Conservation (phyloP, 139 green algal genomes). For the Monoraphidium neglectum region DNA sequence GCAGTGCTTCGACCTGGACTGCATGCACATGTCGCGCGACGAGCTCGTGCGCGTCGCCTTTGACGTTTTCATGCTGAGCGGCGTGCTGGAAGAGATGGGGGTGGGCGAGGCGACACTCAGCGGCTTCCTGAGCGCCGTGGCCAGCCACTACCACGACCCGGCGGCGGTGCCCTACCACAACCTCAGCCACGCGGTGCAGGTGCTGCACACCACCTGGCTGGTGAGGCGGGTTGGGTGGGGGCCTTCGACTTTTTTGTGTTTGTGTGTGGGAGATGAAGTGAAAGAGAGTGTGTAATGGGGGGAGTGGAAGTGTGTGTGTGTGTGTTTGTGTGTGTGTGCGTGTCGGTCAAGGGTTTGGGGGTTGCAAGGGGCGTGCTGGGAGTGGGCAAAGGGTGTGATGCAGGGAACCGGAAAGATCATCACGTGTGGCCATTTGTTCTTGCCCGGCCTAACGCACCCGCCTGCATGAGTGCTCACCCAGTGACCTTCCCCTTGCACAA, state of each 20-base stretch:
- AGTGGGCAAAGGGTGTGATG: no score
- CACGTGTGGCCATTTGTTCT: no score
- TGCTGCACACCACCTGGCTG: slow-evolving; percentile 71
- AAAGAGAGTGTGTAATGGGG: no score
- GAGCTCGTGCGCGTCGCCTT: slow-evolving; percentile 46
- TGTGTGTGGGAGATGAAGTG: slow-evolving; percentile 11
- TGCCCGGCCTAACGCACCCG: no score
- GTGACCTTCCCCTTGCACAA: no score
- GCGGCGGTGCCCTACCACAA: slow-evolving; percentile 72
- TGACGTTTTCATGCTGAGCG: slow-evolving; percentile 59
- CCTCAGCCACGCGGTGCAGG: slow-evolving; percentile 68
- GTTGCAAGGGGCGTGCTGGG: no score
- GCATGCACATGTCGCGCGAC: not conserved
- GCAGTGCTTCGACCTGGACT: not conserved
- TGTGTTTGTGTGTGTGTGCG: no score
- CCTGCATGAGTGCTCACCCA: no score
- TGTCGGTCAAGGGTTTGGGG: no score
- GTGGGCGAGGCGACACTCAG: slow-evolving; percentile 42
- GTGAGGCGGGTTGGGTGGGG: slow-evolving; percentile 23
- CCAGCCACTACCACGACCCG: slow-evolving; percentile 59
- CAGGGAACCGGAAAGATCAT: no score
- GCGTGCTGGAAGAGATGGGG: slow-evolving; percentile 42
- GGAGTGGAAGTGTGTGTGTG: no score
- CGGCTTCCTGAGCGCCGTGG: slow-evolving; percentile 61
- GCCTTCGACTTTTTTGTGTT: no score